A percentile compares a stretch with the other conserved stretches of the same genome.
Evolutionary conservation across 306 rosid genomes (phyloP).

Genomic region (Luffa aegyptiaca): DNA sequence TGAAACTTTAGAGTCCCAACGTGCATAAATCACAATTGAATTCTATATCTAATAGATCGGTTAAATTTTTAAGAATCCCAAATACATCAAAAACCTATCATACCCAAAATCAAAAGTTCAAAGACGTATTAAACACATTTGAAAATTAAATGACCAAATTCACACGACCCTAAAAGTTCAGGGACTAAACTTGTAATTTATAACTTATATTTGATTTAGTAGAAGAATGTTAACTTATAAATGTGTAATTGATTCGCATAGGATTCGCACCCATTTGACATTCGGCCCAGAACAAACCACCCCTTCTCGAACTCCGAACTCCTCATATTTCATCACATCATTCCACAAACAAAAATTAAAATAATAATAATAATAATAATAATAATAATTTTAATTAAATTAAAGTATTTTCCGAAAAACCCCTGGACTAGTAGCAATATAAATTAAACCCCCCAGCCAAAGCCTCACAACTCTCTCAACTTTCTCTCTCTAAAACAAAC

Average conservation of each 20-base stretch:
- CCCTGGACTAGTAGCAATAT: background rate
- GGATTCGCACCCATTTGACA: background rate
- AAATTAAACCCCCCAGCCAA: background rate
- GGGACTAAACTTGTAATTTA: too few relatives aligned
- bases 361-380: background rate
- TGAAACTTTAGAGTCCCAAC: too few relatives aligned
- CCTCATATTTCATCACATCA: background rate
- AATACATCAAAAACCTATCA: too few relatives aligned
- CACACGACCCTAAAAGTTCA: too few relatives aligned
- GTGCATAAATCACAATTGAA: too few relatives aligned
- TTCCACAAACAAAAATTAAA: background rate
- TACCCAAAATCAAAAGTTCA: too few relatives aligned
- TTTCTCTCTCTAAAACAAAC: background rate
- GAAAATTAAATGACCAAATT: too few relatives aligned
- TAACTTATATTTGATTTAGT: too few relatives aligned
- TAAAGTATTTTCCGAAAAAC: background rate
- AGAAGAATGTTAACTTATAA: too few relatives aligned
- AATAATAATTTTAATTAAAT: background rate
- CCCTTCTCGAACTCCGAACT: background rate
- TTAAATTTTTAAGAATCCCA: too few relatives aligned
- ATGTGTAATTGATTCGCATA: background rate
- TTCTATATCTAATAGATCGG: too few relatives aligned
- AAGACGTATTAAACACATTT: too few relatives aligned
- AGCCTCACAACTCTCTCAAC: background rate
- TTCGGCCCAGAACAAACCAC: background rate